Percentiles rank a stretch among this genome's conserved stretches.
phyloP scores from a whole-genome alignment of 2,329 filamentous ascomycete genomes.

The Stagonosporopsis cucurbitacearum region DNA sequence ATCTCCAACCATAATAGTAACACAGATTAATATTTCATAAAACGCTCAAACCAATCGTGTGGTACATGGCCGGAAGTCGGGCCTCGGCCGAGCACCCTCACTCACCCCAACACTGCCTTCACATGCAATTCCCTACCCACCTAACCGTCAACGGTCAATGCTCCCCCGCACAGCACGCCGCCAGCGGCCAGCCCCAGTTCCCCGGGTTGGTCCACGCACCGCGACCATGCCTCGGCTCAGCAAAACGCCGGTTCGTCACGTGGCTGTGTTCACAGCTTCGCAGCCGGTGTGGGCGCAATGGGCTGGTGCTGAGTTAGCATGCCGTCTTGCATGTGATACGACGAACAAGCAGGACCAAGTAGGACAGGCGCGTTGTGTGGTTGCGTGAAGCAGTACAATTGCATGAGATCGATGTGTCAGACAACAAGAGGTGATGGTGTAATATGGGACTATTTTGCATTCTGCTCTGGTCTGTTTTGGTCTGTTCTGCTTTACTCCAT shows the following conservation, averaged over 20 bases:
- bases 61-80: neutral
- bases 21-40: neutral
- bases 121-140: constrained; percentile 1
- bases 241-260: neutral
- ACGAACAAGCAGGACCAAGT: neutral
- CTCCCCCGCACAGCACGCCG: constrained; percentile 2
- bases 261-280: constrained; percentile 16
- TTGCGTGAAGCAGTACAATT: neutral
- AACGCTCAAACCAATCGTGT: neutral
- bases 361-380: neutral
- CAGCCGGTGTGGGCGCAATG: constrained; percentile 8
- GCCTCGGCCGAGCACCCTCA: neutral
- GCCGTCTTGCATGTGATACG: neutral
- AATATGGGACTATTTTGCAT: constrained; percentile 16
- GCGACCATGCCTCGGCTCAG: constrained; percentile 8
- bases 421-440: neutral
- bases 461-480: no score
- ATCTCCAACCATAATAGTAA: neutral
- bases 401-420: neutral
- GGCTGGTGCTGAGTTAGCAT: constrained; percentile 11
- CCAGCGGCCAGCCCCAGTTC: neutral
- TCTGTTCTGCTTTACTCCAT: neutral
- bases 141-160: no score
- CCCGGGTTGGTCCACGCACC: neutral
- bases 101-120: neutral